Conservation (phyloP, 202 grass and related monocot species). For the Hordeum pubiflorum region DNA sequence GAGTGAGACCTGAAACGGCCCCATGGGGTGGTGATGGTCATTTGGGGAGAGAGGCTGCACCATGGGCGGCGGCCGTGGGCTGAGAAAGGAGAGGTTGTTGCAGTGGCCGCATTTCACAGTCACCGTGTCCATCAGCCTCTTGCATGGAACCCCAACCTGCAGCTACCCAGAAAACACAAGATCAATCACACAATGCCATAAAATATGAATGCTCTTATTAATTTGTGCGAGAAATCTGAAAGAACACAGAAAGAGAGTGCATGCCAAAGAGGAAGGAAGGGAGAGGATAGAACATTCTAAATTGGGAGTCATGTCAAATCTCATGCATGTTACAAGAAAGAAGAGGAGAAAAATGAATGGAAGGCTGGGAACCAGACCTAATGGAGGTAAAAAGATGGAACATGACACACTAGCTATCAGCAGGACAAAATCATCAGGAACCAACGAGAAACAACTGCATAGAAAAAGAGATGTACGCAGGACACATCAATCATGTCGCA, state of each 20-base stretch:
- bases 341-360: constrained; percentile 5
- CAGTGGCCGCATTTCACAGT: constrained; percentile 97
- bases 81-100: constrained; percentile 79
- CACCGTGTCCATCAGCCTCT: constrained; percentile 81
- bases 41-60: constrained; percentile 59
- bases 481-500: constrained; percentile 29
- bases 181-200: constrained; percentile 32
- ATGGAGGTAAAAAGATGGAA: constrained; percentile 35
- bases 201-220: background rate
- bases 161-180: constrained; percentile 54
- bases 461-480: background rate
- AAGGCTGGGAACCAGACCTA: constrained; percentile 18
- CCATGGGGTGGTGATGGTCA: constrained; percentile 41
- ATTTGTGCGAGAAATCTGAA: background rate
- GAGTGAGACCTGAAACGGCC: constrained; percentile 51
- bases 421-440: constrained; percentile 11
- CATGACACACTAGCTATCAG: constrained; percentile 14
- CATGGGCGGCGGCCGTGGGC: constrained; percentile 55
- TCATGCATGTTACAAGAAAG: constrained; percentile 32
- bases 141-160: constrained; percentile 94
- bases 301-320: constrained; percentile 21
- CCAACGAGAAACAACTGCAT: constrained; percentile 24
- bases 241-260: background rate
- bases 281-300: background rate
- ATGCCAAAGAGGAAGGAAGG: background rate